A percentile compares a stretch with the other conserved stretches of the same genome.
Evolutionary conservation across 768 basidiomycete genomes (phyloP).

Genomic region (Candolleomyces eurysporus): DNA sequence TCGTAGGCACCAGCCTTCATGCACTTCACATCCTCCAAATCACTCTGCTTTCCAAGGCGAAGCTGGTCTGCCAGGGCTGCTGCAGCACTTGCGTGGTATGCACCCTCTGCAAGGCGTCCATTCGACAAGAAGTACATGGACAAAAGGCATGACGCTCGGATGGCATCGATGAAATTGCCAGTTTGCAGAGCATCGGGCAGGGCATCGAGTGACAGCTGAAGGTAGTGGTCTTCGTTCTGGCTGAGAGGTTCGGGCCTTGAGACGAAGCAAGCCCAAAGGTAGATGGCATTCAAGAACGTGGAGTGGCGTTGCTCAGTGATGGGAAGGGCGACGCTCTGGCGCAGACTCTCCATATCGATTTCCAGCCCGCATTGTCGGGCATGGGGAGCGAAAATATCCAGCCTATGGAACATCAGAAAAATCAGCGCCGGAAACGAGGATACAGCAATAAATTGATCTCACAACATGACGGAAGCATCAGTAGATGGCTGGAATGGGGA

Average conservation of each 20-base stretch:
- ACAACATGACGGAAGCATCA: slow-evolving; percentile 70
- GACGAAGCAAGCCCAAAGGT: slow-evolving; percentile 80
- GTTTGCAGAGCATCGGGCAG: slow-evolving; percentile 63
- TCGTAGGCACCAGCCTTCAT: slow-evolving; percentile 58
- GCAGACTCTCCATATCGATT: slow-evolving; percentile 62
- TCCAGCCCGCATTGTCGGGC: slow-evolving; percentile 73
- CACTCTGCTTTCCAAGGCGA: slow-evolving; percentile 48
- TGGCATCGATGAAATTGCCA: slow-evolving; percentile 61
- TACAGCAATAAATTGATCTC: slow-evolving; percentile 21
- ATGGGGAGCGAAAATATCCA: slow-evolving; percentile 76
- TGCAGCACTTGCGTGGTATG: slow-evolving; percentile 73
- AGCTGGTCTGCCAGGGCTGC: slow-evolving; percentile 72
- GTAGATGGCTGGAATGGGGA: slow-evolving; percentile 46
- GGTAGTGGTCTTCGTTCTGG: slow-evolving; percentile 72
- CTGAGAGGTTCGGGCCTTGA: slow-evolving; percentile 69
- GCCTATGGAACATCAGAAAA: slow-evolving; percentile 35
- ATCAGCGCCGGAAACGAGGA: slow-evolving; percentile 13
- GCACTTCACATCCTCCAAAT: slow-evolving; percentile 52
- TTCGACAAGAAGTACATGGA: slow-evolving; percentile 76
- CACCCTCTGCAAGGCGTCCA: slow-evolving; percentile 74
- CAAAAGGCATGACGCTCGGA: slow-evolving; percentile 74
- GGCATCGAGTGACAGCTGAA: slow-evolving; percentile 58
- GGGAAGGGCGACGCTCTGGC: slow-evolving; percentile 57
- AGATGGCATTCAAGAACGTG: slow-evolving; percentile 76
- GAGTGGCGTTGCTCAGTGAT: slow-evolving; percentile 67